Conservation (phyloP, 2,329 filamentous ascomycete species). For the Trichothecium roseum region DNA sequence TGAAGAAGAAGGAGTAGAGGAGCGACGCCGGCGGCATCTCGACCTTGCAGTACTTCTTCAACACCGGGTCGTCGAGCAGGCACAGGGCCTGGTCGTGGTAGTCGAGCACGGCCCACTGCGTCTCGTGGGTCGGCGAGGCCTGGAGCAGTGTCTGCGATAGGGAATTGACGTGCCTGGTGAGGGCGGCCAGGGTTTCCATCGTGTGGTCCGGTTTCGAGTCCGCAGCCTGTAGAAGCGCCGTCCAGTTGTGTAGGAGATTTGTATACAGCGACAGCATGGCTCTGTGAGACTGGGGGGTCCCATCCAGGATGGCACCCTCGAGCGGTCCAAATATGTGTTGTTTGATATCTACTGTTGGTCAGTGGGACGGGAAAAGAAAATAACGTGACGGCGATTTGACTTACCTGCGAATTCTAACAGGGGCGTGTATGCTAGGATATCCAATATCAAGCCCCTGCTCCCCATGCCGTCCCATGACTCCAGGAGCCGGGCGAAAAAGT, state of each 20-base stretch:
- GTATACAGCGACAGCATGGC: slow-evolving; percentile 59
- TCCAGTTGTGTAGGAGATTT: slow-evolving; percentile 52
- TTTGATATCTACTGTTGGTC: slow-evolving; percentile 33
- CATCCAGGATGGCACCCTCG: slow-evolving; percentile 39
- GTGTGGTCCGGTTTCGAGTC: slow-evolving; percentile 23
- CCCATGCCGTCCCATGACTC: slow-evolving; percentile 51
- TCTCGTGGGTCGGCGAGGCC: slow-evolving; percentile 28
- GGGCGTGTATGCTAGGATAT: slow-evolving; percentile 45
- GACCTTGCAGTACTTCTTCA: slow-evolving; percentile 50
- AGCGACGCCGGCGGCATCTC: slow-evolving; percentile 56
- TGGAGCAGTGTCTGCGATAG: slow-evolving; percentile 53
- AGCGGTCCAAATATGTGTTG: slow-evolving; percentile 36
- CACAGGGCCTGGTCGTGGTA: slow-evolving; percentile 57
- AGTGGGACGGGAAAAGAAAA: slow-evolving; percentile 11
- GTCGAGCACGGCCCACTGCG: slow-evolving; percentile 50
- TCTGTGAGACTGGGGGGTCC: slow-evolving; percentile 40
- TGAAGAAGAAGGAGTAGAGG: slow-evolving; percentile 63
- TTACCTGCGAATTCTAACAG: slow-evolving; percentile 46
- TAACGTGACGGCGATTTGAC: slow-evolving; percentile 1
- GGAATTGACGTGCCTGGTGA: slow-evolving; percentile 39
- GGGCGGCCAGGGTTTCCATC: slow-evolving; percentile 25
- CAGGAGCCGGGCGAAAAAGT: slow-evolving; percentile 43
- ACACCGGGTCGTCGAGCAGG: slow-evolving; percentile 39
- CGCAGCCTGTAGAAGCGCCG: slow-evolving; percentile 29
- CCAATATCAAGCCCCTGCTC: slow-evolving; percentile 42